Percentiles rank a stretch among this genome's conserved stretches.
These are phyloP conservation scores for Backusella liffmaniae DNA, from an alignment of 192 early-diverging fungal species.

Conservation along the genomic window DNA sequence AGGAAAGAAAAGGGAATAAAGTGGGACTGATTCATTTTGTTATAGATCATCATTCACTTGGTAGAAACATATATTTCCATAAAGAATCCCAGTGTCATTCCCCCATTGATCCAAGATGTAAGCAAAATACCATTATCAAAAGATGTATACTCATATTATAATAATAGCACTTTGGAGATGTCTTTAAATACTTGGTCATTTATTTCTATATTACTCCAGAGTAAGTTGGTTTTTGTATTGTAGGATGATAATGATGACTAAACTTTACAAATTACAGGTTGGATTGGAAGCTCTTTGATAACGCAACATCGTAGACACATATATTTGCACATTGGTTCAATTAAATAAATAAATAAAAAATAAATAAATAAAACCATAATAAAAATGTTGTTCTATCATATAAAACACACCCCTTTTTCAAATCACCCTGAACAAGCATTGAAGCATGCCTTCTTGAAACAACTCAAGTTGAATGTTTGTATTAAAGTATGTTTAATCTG, in stretches of 20 bases:
- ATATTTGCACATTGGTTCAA: too few relatives aligned
- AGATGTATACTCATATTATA: background rate
- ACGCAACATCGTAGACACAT: background rate
- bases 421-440: too few relatives aligned
- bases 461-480: too few relatives aligned
- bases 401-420: too few relatives aligned
- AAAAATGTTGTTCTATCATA: too few relatives aligned
- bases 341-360: background rate
- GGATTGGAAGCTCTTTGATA: background rate
- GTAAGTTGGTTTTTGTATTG: background rate
- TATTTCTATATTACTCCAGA: background rate
- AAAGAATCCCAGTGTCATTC: background rate
- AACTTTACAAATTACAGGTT: background rate
- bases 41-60: background rate
- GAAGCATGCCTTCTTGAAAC: too few relatives aligned
- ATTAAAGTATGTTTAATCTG: too few relatives aligned
- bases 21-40: background rate
- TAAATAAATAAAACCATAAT: background rate
- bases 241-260: background rate
- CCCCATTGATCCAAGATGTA: background rate
- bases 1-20: background rate
- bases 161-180: background rate
- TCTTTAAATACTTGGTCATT: background rate
- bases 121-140: background rate
- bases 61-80: conserved; percentile 3